Evolutionary conservation across 805 yeast genomes (phyloP).

Genomic region (Cyberlindnera bimundalis): DNA sequence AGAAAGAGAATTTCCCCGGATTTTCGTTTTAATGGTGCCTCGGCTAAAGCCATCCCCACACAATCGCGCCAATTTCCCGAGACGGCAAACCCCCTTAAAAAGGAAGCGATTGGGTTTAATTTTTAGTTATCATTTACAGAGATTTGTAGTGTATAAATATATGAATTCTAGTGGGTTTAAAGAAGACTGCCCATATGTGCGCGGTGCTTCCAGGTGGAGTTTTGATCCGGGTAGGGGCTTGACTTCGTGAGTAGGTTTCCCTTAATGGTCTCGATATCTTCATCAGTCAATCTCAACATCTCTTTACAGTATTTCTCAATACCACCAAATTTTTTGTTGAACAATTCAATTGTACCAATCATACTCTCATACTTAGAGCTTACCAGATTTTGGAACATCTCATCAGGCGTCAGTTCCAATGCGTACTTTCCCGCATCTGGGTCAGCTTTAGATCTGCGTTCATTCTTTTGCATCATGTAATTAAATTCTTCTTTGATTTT

Average conservation of each 20-base stretch:
- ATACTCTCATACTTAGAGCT: slow-evolving; percentile 68
- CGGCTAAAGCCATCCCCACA: too few species aligned
- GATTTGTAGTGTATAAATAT: too few species aligned
- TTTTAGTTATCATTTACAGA: too few species aligned
- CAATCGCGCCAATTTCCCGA: too few species aligned
- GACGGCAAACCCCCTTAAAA: too few species aligned
- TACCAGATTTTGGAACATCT: slow-evolving; percentile 58
- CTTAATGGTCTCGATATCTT: slow-evolving; percentile 40
- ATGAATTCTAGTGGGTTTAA: neutral
- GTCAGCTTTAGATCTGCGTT: slow-evolving; percentile 4
- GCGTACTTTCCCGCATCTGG: neutral
- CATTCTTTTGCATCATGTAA: slow-evolving; percentile 12
- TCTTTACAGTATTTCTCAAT: slow-evolving; percentile 44
- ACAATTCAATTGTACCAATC: slow-evolving; percentile 55
- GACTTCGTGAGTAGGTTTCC: slow-evolving; percentile 27
- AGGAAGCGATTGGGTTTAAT: too few species aligned
- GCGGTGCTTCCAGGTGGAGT: slow-evolving; percentile 25
- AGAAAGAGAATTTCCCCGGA: too few species aligned
- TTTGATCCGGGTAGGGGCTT: slow-evolving; percentile 19
- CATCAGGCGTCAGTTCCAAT: slow-evolving; percentile 28
- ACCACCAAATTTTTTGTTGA: slow-evolving; percentile 53
- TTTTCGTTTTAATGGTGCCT: too few species aligned
- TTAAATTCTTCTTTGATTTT: slow-evolving; percentile 23
- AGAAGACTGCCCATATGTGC: slow-evolving; percentile 14
- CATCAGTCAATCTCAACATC: slow-evolving; percentile 40